Base-by-base conservation (phyloP, 176 grass and related monocot genomes). In the Musa beccarii region DNA sequence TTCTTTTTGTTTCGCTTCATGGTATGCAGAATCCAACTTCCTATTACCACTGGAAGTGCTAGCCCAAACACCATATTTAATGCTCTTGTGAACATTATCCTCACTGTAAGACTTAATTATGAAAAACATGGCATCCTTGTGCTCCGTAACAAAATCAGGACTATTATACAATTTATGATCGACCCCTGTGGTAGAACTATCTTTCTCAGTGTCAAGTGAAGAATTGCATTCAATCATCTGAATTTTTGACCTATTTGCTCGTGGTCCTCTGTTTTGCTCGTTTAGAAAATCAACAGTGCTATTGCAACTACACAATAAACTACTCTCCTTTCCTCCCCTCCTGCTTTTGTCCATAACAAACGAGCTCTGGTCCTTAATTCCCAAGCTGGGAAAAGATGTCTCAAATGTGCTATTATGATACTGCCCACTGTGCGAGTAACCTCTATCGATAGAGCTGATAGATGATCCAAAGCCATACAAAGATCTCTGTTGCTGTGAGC, bases 91-190 rank as follows among this genome's bases (percentile, higher is more conserved):
- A 72, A 98, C 90, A 87, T 98, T 98, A 78, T 98, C 95, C 80
- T 98, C 95, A n/a, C 88, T 98, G 68, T 93, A 98, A 43, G 95
- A 98, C 77, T 98, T 98, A 87, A 98, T 98, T 70, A 98, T 89
- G 74, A 91, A 98, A 84, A 98, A 94, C 76, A 80, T 94, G 34
- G 90, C 90, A 82, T 79, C 85, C 70, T 76, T 89, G 67, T 94
- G 91, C 76, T 94, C 90, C 52, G 75, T 86, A 57, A 76, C 80
- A 76, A 98, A 98, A 51, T 93, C 86, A 19, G 87, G 78, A 51
- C 67, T 85, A 71, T 96, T 90, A 72, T 92, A 96, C 24, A 55
- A 81, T 72, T 85, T 83, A 49, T 68, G 76, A 82, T 82, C 76
- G 74, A 65, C 73, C 79, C 76, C 84, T 73, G 76, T 61, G 72